Evolutionary conservation across 352 stramenopile species (phyloP), one percentile per base, ranked within the genome.

Genomic region (Globisporangium nodosum): DNA sequence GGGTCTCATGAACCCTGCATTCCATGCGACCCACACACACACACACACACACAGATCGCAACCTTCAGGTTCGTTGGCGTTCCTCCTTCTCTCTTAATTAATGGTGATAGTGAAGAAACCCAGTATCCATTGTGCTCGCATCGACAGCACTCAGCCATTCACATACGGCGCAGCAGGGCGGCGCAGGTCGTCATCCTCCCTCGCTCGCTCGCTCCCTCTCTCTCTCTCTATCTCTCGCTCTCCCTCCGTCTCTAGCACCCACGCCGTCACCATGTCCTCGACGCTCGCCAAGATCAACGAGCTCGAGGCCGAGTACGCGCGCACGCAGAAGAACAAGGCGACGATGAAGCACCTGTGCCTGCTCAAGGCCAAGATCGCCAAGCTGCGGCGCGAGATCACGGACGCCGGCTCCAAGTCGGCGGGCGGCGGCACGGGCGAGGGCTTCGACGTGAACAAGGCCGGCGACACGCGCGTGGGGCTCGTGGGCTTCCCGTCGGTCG

Each of bases 281-380:
- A 64, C 82, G 1, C 81, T 90, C 69, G 58, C 62, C 58, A 86
- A 84, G 64, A 95, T 95, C 78, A 71, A 83, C 54, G 83, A 93
- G 69, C 70, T 95, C 52, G 83, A 95, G 68, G 52, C 69, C 48
- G 85, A 99, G 82, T 99, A 99, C 82, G 84, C 91, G 52, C 81
- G 96, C 61, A 99, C 96, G 69, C 97, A 99, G 85, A 99, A 99
- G 83, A 99, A 99, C 77, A 99, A 99, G 81, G 97, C 97, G 47
- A 99, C 97, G 1, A 98, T 99, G 78, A 98, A 98, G 81, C 97
- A 99, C 58, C 73, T 99, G 66, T 97, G 96, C 65, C 85, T 98
- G 54, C 82, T 99, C 52, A 99, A 99, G 79, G 96, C 96, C 59
- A 98, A 98, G 70, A 96, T 99, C 64, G 94, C 96, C 61, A 99